phyloP scores from a whole-genome alignment of 2,329 filamentous ascomycete genomes.

The Colletotrichum horii region DNA sequence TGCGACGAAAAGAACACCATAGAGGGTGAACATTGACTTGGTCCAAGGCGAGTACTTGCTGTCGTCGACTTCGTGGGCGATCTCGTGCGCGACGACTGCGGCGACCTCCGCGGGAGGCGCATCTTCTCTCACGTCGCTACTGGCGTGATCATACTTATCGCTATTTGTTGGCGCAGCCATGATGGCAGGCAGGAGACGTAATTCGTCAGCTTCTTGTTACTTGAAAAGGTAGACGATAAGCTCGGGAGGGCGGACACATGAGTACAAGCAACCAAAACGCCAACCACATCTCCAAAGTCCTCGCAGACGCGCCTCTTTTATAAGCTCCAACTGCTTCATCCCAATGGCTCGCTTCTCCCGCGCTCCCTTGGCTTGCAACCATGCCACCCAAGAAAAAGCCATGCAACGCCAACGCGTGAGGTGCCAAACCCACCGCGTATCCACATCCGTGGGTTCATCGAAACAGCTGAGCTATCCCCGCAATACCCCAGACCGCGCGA shows the following conservation, averaged over 20 bases:
- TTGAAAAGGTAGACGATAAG: neutral
- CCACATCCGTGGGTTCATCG: neutral
- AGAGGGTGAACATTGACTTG: conserved; percentile 22
- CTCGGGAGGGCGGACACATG: neutral
- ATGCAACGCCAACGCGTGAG: neutral
- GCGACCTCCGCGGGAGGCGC: neutral
- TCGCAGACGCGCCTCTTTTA: neutral
- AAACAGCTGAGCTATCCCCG: conserved; percentile 8
- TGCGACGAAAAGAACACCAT: conserved; percentile 22
- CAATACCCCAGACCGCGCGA: conserved; percentile 15
- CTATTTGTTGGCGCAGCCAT: neutral
- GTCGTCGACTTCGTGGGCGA: conserved; percentile 17
- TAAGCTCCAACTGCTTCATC: neutral
- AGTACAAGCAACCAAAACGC: no score
- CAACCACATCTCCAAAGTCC: neutral
- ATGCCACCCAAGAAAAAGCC: neutral
- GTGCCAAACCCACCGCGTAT: neutral
- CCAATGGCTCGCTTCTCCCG: neutral
- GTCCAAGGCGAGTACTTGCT: conserved; percentile 23
- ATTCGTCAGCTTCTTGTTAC: neutral
- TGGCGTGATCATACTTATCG: neutral
- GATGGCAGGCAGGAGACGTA: neutral
- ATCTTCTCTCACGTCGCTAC: neutral
- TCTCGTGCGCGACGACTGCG: conserved; percentile 11
- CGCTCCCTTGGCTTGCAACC: neutral